Evolutionary conservation across 2,329 filamentous ascomycete genomes (phyloP).

Genomic region (Fusarium newnesense): DNA sequence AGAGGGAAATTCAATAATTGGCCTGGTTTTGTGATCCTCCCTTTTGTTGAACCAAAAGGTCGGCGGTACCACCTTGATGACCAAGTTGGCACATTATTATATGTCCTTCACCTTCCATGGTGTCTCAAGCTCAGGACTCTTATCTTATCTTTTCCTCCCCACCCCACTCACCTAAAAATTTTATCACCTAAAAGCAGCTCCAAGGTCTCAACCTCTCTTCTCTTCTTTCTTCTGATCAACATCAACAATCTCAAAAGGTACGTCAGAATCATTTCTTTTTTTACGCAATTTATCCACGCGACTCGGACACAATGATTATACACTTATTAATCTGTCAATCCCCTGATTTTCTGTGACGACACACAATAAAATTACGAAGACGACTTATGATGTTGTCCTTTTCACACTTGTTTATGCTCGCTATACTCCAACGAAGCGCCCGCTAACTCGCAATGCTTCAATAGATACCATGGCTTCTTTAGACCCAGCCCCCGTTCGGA

Average conservation of each 20-base stretch:
- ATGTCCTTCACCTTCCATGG: no score
- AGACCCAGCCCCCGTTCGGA: constrained; percentile 68
- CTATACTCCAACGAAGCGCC: constrained; percentile 9
- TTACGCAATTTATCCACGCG: constrained; percentile 1
- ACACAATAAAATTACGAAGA: constrained; percentile 56
- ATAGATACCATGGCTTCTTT: constrained; percentile 37
- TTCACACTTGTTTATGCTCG: constrained; percentile 7
- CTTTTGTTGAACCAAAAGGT: background rate
- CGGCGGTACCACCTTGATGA: no score
- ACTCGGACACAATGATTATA: constrained; percentile 58
- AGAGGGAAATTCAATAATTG: background rate
- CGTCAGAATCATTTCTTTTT: constrained; percentile 16
- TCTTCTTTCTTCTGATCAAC: constrained; percentile 35
- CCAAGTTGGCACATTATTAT: no score
- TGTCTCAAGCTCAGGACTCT: background rate
- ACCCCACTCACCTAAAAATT: constrained; percentile 39
- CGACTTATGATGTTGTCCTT: constrained; percentile 53
- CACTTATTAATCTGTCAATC: constrained; percentile 68
- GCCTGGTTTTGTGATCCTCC: background rate
- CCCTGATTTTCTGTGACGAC: constrained; percentile 62
- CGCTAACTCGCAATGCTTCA: constrained; percentile 32
- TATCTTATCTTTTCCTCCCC: constrained; percentile 21
- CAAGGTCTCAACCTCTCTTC: constrained; percentile 21
- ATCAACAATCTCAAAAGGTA: constrained; percentile 34
- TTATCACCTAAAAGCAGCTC: constrained; percentile 34